A percentile compares a stretch with the other conserved stretches of the same genome.
phyloP scores from a whole-genome alignment of 768 basidiomycete genomes.

The Amanita rimosa region DNA sequence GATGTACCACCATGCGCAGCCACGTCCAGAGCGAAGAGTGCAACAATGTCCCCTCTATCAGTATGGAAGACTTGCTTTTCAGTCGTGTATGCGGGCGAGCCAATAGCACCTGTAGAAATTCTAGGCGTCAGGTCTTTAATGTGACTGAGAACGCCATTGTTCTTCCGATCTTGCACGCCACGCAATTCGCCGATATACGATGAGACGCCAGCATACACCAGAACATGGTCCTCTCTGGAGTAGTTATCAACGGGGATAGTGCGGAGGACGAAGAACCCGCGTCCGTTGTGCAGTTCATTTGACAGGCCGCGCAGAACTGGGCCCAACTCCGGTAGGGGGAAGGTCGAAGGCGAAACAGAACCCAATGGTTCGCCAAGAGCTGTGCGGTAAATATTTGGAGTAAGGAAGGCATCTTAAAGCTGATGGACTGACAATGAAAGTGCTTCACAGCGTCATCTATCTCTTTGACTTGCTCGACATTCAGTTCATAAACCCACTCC shows the following conservation, averaged over 20 bases:
- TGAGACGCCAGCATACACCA: slow-evolving; percentile 35
- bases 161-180: slow-evolving; percentile 28
- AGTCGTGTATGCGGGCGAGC: slow-evolving; percentile 34
- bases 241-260: slow-evolving; percentile 34
- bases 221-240: slow-evolving; percentile 25
- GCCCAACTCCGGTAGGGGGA: slow-evolving; percentile 31
- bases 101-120: slow-evolving; percentile 29
- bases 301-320: slow-evolving; percentile 23
- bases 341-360: slow-evolving; percentile 20
- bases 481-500: slow-evolving; percentile 28
- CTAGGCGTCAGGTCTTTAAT: slow-evolving; percentile 35
- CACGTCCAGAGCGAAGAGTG: slow-evolving; percentile 28
- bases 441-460: slow-evolving; percentile 23
- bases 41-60: slow-evolving; percentile 34
- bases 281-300: slow-evolving; percentile 29
- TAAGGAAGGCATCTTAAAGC: neutral
- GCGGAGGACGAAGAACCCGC: slow-evolving; percentile 37
- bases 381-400: neutral
- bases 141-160: slow-evolving; percentile 31
- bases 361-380: slow-evolving; percentile 18
- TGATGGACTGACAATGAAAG: slow-evolving; percentile 16
- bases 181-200: slow-evolving; percentile 33
- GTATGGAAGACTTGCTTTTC: slow-evolving; percentile 42
- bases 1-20: slow-evolving; percentile 34
- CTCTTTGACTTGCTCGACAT: slow-evolving; percentile 20